Evolutionary conservation across 1,139 yeast species (phyloP).

Genomic region (Taiozyma sp.): DNA sequence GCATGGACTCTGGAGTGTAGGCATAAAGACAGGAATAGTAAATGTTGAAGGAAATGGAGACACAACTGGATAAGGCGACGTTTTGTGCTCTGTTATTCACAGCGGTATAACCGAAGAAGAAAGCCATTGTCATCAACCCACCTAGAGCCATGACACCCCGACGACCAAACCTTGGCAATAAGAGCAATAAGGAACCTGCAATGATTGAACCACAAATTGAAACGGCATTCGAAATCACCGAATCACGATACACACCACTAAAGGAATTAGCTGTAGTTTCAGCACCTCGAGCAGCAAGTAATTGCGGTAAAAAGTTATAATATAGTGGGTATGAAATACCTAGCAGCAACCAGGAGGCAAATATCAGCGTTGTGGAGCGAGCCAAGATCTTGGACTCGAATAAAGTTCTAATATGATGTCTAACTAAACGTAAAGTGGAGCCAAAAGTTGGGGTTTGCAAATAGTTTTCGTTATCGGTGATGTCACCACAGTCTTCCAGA

Average conservation of each 20-base stretch:
- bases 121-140: constrained; percentile 47
- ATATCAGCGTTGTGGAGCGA: constrained; percentile 31
- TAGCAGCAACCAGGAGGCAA: constrained; percentile 37
- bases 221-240: constrained; percentile 42
- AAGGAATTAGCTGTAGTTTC: constrained; percentile 26
- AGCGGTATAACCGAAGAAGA: constrained; percentile 52
- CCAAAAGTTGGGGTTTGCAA: constrained; percentile 3
- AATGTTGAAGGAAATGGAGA: constrained; percentile 44
- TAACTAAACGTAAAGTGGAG: constrained; percentile 16
- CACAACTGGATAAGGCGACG: constrained; percentile 47
- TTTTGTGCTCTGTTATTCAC: constrained; percentile 45
- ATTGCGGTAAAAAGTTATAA: constrained; percentile 38
- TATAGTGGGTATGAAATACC: constrained; percentile 40
- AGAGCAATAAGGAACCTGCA: constrained; percentile 37
- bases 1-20: constrained; percentile 49
- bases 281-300: constrained; percentile 38
- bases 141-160: constrained; percentile 52
- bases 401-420: constrained; percentile 27
- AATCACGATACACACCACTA: constrained; percentile 44
- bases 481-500: constrained; percentile 37
- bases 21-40: constrained; percentile 48
- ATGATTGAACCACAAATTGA: constrained; percentile 49
- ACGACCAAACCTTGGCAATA: constrained; percentile 42
- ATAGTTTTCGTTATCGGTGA: constrained; percentile 12
- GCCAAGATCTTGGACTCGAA: constrained; percentile 30